Conservation (phyloP, 2,329 filamentous ascomycete genomes). For the Alternaria brassicae region DNA sequence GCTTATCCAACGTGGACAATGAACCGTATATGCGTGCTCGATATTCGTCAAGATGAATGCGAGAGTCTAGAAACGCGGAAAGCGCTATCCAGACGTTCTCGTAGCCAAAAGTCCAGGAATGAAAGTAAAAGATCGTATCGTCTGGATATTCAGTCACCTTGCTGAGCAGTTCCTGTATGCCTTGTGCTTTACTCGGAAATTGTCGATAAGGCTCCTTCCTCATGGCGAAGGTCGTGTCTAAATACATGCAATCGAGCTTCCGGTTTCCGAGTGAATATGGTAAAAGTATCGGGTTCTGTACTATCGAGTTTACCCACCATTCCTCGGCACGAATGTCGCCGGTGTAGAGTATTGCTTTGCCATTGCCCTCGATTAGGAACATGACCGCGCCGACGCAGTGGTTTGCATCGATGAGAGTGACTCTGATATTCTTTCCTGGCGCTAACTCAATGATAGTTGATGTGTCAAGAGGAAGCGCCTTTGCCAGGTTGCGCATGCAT, state of each 20-base stretch:
- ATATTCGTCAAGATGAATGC: conserved; percentile 85
- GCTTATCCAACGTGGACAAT: conserved; percentile 47
- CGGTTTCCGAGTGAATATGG: conserved; percentile 66
- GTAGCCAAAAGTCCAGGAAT: conserved; percentile 92
- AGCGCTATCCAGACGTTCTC: conserved; percentile 91
- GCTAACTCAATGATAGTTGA: conserved; percentile 77
- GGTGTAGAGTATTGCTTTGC: conserved; percentile 81
- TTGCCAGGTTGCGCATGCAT: conserved; percentile 75
- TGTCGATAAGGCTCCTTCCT: conserved; percentile 57
- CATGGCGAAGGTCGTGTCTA: conserved; percentile 82
- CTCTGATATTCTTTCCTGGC: conserved; percentile 72
- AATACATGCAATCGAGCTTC: conserved; percentile 79
- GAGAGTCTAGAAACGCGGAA: conserved; percentile 70
- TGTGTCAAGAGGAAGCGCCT: conserved; percentile 81
- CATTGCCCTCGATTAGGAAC: conserved; percentile 82
- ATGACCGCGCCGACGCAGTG: conserved; percentile 90
- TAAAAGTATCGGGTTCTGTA: conserved; percentile 73
- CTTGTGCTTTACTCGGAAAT: conserved; percentile 74
- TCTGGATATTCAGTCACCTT: conserved; percentile 72
- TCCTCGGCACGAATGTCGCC: conserved; percentile 86
- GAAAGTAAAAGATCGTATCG: conserved; percentile 81
- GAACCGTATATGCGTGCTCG: conserved; percentile 76
- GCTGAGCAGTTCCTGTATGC: conserved; percentile 73
- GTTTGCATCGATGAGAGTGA: conserved; percentile 89
- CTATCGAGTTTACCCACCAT: conserved; percentile 81